A percentile compares a stretch with the other conserved stretches of the same genome.
phyloP scores from a whole-genome alignment of 2,329 filamentous ascomycete genomes.

The Epichloe aotearoae region DNA sequence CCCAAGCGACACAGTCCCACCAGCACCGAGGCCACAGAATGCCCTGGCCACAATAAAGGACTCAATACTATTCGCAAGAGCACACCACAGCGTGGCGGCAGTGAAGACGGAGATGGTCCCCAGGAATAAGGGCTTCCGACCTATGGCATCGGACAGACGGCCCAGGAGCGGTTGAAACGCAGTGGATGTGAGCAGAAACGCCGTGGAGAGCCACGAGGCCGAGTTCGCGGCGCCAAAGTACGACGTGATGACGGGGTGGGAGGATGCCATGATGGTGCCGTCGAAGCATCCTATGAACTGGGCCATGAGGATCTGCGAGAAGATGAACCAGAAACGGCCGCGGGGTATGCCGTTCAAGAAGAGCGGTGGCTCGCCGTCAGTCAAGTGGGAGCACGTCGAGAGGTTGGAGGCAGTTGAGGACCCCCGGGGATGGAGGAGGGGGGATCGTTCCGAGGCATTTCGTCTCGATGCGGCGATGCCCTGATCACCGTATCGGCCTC shows the following conservation, averaged over 20 bases:
- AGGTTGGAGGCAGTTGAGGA: constrained; percentile 3
- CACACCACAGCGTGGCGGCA: constrained; percentile 55
- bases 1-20: constrained; percentile 52
- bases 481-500: not conserved
- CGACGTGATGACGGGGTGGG: constrained; percentile 69
- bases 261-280: constrained; percentile 68
- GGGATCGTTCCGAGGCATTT: constrained; percentile 13
- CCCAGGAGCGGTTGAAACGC: constrained; percentile 65
- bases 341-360: constrained; percentile 34
- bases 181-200: constrained; percentile 65
- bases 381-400: not conserved
- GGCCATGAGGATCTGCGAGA: constrained; percentile 41
- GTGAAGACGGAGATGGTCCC: constrained; percentile 49
- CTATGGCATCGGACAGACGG: constrained; percentile 60
- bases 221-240: constrained; percentile 67
- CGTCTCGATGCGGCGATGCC: not conserved
- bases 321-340: constrained; percentile 49
- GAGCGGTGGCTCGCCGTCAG: constrained; percentile 7
- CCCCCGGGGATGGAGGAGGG: constrained; percentile 9
- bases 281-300: constrained; percentile 56
- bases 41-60: constrained; percentile 59
- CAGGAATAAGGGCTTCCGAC: constrained; percentile 54
- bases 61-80: constrained; percentile 50
- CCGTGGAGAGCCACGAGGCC: constrained; percentile 71
- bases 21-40: constrained; percentile 59